Base-by-base conservation (phyloP, 495 filamentous ascomycete genomes). In the Echria macrotheca region DNA sequence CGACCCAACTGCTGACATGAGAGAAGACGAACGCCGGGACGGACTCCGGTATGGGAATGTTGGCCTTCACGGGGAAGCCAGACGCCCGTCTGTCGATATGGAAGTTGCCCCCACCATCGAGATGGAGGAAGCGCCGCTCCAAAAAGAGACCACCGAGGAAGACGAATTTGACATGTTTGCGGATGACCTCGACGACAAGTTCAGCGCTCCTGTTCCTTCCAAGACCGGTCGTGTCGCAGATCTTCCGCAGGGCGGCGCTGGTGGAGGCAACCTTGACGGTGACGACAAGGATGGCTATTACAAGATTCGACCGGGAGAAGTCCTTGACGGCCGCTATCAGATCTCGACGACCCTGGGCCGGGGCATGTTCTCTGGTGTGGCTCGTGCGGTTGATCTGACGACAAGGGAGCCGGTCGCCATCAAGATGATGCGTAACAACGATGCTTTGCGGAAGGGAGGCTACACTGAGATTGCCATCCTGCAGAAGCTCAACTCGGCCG, bases 281-380 rank as follows among this genome's bases (percentile, higher is more conserved):
- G 89, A 93, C 63, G 93, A 97, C 62, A 75, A 83, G 18, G 91
- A 96, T 58, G 94, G 90, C 8, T 97, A 97, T 61, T 97, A 96
- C 73, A 91, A 89, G 64, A 80, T 95, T 38, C 84, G 91, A 26
- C 78, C 87, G 35, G 89, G 90, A 52, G 93, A 98, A 70, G 67
- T 96, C 29, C 77, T 98, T 52, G 85, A 94, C 60, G 79, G 82
- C 29, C 82, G 89, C 24, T 97, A 98, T 58, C 87, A 89, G 64
- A 78, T 97, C 24, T 82, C 89, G 57, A 78, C 87, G 28, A 84
- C 84, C 48, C 78, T 97, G n/a, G 93, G 93, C 52, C 87, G 85
- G 61, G 93, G 93, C 42, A 93, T 96, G 82, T 98, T 96, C 57
- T 94, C 93, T 0, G 86, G 86, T 8, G 93, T 98, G n/a, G 87